Conservation (phyloP, 75 land plant species). For the Sequoia sempervirens region DNA sequence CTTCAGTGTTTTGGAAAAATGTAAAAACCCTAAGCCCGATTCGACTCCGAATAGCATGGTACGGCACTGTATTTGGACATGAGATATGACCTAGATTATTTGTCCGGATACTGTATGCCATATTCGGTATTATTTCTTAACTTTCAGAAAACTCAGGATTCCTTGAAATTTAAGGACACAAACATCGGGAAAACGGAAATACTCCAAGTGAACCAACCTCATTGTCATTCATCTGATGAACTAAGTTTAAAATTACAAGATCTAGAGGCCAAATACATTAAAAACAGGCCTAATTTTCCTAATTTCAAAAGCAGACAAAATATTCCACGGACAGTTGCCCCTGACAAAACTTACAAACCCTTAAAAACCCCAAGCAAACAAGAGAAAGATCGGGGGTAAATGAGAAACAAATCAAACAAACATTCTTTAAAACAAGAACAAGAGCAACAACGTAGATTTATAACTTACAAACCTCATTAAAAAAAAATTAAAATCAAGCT, state of each 20-base stretch:
- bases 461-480: background rate
- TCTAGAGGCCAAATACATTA: background rate
- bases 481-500: background rate
- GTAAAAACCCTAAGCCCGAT: no score
- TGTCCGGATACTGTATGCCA: background rate
- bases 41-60: no score
- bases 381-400: background rate
- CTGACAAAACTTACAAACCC: background rate
- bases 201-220: background rate
- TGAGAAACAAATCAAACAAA: background rate
- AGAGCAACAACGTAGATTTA: background rate
- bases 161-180: background rate
- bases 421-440: background rate
- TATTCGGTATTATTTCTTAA: background rate
- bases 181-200: background rate
- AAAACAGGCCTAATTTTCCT: background rate
- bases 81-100: background rate
- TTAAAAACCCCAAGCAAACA: background rate
- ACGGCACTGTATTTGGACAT: background rate
- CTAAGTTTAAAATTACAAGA: background rate
- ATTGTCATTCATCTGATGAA: background rate
- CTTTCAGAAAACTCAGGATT: background rate
- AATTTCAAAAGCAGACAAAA: background rate
- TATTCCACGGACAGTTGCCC: background rate
- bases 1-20: no score